A percentile compares a stretch with the other conserved stretches of the same genome.
These are phyloP conservation scores for Rhodamnia argentea DNA, from an alignment of 345 rosid species.

Conservation along the genomic window DNA sequence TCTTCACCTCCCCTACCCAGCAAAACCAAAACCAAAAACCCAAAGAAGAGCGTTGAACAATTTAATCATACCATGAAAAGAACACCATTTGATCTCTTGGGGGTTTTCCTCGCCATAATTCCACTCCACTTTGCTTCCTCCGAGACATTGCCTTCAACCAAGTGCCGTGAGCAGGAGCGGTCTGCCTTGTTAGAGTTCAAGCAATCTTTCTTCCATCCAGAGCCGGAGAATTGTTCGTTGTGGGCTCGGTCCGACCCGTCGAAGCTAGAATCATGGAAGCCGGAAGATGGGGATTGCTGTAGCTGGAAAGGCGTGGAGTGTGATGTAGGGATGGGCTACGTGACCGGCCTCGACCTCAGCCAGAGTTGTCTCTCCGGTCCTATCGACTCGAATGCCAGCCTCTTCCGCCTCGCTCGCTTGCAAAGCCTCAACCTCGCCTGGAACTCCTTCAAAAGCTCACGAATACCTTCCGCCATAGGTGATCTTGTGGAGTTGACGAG, in stretches of 20 bases:
- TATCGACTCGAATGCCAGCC: constrained; percentile 2
- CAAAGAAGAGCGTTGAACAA: not conserved
- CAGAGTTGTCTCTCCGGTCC: not conserved
- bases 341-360: constrained; percentile 5
- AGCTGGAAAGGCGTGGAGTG: not conserved
- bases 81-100: not conserved
- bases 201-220: not conserved
- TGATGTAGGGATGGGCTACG: constrained; percentile 2
- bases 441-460: not conserved
- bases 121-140: not conserved
- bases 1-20: not conserved
- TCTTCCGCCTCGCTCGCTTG: constrained; percentile 7
- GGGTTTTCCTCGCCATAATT: not conserved
- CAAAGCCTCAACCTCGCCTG: not conserved
- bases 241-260: not conserved
- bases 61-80: not conserved
- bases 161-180: not conserved
- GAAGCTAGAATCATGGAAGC: not conserved
- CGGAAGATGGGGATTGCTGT: not conserved
- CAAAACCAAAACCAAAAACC: not conserved
- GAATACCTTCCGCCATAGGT: not conserved
- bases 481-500: not conserved
- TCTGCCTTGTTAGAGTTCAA: not conserved
- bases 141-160: not conserved
- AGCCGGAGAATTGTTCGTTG: rapidly evolving